Evolutionary conservation across 192 early-diverging fungal species (phyloP), one percentile per base, ranked within the genome.

Genomic region (Linnemannia schmuckeri): DNA sequence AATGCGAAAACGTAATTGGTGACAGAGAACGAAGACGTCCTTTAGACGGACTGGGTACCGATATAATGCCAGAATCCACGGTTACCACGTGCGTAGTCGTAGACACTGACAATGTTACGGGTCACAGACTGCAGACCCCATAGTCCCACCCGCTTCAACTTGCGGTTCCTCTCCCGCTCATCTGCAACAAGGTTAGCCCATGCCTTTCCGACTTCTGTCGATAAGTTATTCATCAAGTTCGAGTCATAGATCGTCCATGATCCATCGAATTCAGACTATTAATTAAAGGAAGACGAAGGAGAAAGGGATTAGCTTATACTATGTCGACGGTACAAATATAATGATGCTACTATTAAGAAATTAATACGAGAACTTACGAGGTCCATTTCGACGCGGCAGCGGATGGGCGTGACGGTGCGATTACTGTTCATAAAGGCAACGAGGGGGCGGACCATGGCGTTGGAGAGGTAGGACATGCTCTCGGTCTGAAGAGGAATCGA

Each of bases 371-470:
- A 74, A 85, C 90, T 85, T 89, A 95, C 95, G 41, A 95, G 69
- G 70, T 94, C 92, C 89, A 97, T 92, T 52, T 94, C 93, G 20
- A 97, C 92, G 47, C 94, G 94, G 86, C 96, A 96, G 40, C 93
- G 92, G 84, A 99, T 93, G 4, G 96, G 93, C 37, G 97, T 95
- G 52, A 94, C 92, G 27, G 95, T 97, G n/a, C 95, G 93, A 80
- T 97, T 95, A 5, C 96, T 93, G 84, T 99, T 99, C 93, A 99
- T 96, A 79, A 96, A 99, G 20, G 94, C 98, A 0, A 99, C 97
- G 55, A 99, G 92, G 1, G 98, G 98, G 7, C 98, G 93, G 35
- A 99, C 94, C 77, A 98, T 89, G 30, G 97, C 97, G 30, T 93
- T 93, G 76, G 90, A 95, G 70, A 98, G 82, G 70, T 97, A 97